Evolutionary conservation across 1,284 basidiomycete genomes (phyloP), one percentile per base, ranked within the genome.

Genomic region (Tilletiopsis washingtonensis): DNA sequence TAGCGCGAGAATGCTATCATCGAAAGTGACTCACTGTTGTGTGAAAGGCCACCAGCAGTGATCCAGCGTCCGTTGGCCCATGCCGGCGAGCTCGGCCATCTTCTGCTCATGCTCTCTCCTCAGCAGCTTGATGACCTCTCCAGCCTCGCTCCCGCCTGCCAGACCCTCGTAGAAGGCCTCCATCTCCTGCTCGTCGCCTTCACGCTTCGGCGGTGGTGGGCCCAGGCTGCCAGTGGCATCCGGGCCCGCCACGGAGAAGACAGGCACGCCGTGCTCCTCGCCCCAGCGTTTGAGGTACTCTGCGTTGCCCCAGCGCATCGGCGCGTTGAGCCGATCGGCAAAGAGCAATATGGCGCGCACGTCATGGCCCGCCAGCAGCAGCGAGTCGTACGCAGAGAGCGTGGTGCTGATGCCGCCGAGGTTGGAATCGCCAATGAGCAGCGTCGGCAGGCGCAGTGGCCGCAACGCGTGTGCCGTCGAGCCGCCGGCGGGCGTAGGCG

Each of bases 31-130:
- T 34, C 29, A 34, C 29, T 98, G 93, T 70, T 98, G 93, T 1
- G 91, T 89, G 71, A 97, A 97, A 0, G 93, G 93, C 90, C 91
- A 98, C 93, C 93, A 97, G 48, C 94, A 79, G 1, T 79, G 80
- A 46, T 88, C 79, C 43, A 86, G 75, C 0, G 90, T 84, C 25
- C 91, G 80, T 12, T 77, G 75, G 1, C 88, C 83, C 83, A 94
- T 88, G 0, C 83, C 81, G 40, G 81, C 78, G 3, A 97, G 79
- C 40, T 86, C 81, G 2, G 78, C 67, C 6, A 94, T 74, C 9
- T 91, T 80, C 26, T 72, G 62, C 0, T 69, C 53, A 72, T 97
- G 91, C 21, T 78, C 75, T 3, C 73, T 49, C 57, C 88, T 83
- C 11, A 97, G 77, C 61, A 82, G 78, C 1, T 77, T 71, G 7